phyloP scores from a whole-genome alignment of 1,139 yeast genomes.

The Kodamaea arcana region DNA sequence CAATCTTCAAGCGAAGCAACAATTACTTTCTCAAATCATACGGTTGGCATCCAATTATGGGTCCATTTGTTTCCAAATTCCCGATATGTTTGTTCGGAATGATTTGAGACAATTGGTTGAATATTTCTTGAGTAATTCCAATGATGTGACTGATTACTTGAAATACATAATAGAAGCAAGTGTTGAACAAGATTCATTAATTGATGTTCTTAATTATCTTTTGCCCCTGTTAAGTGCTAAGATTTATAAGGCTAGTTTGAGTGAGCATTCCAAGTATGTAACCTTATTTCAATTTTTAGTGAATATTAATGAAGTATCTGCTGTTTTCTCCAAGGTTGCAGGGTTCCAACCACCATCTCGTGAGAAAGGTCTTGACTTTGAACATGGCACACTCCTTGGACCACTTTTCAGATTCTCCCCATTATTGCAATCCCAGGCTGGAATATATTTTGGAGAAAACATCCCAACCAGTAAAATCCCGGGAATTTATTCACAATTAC shows the following conservation, averaged over 20 bases:
- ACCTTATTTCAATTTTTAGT: conserved; percentile 58
- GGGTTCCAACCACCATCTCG: conserved; percentile 37
- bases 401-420: conserved; percentile 78
- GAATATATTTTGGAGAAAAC: conserved; percentile 43
- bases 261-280: conserved; percentile 52
- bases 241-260: conserved; percentile 28
- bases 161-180: conserved; percentile 56
- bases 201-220: conserved; percentile 57
- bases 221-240: conserved; percentile 43
- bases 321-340: conserved; percentile 52
- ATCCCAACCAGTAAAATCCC: conserved; percentile 42
- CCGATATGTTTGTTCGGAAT: conserved; percentile 56
- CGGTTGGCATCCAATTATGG: conserved; percentile 64
- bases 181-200: conserved; percentile 59
- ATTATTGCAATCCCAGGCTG: conserved; percentile 42
- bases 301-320: conserved; percentile 59
- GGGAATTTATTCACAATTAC: conserved; percentile 52
- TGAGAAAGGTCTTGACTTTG: conserved; percentile 49
- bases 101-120: conserved; percentile 28
- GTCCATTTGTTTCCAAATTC: conserved; percentile 62
- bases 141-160: conserved; percentile 50
- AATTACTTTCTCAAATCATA: conserved; percentile 46
- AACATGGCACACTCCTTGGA: conserved; percentile 65
- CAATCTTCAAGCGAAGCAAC: conserved; percentile 31
- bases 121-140: conserved; percentile 23